Percentiles rank a stretch among this genome's conserved stretches.
Evolutionary conservation across 805 yeast species (phyloP).

Genomic region (Citeromyces nyonsensis): DNA sequence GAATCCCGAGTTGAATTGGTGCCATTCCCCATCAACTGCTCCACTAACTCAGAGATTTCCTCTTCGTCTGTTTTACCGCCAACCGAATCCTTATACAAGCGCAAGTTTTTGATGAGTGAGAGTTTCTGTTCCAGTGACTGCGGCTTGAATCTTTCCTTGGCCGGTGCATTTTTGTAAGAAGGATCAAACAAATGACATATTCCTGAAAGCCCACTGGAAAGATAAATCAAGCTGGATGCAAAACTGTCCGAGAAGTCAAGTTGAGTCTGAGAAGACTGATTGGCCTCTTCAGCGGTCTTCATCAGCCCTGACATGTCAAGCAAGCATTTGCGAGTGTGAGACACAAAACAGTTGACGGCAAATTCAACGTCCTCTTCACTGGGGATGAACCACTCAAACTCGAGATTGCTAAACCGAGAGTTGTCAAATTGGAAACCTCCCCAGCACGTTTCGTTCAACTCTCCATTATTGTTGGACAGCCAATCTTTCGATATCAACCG

Average conservation of each 20-base stretch:
- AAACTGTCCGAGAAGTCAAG: constrained; percentile 11
- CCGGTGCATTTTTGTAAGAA: constrained; percentile 20
- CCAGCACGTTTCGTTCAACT: constrained; percentile 41
- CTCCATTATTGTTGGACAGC: constrained; percentile 15
- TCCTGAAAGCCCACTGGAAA: constrained; percentile 55
- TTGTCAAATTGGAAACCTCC: constrained; percentile 56
- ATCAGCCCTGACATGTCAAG: neutral
- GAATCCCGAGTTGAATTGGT: too few species aligned
- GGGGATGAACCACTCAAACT: constrained; percentile 71
- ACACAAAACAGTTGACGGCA: constrained; percentile 3
- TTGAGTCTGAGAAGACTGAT: neutral
- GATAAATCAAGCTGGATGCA: constrained; percentile 34
- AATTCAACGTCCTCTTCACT: constrained; percentile 27
- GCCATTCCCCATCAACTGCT: constrained; percentile 2
- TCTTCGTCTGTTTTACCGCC: neutral
- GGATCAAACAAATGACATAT: constrained; percentile 54
- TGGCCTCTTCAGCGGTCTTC: neutral
- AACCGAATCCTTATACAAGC: neutral
- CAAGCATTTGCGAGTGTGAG: constrained; percentile 1
- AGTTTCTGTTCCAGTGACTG: constrained; percentile 11
- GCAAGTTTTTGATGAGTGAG: neutral
- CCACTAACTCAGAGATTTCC: constrained; percentile 7
- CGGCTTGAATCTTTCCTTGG: constrained; percentile 5
- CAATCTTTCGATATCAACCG: constrained; percentile 34
- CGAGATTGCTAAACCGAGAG: constrained; percentile 31